Base-by-base conservation (phyloP, 2,329 filamentous ascomycete genomes). In the Colletotrichum cordylinicola region DNA sequence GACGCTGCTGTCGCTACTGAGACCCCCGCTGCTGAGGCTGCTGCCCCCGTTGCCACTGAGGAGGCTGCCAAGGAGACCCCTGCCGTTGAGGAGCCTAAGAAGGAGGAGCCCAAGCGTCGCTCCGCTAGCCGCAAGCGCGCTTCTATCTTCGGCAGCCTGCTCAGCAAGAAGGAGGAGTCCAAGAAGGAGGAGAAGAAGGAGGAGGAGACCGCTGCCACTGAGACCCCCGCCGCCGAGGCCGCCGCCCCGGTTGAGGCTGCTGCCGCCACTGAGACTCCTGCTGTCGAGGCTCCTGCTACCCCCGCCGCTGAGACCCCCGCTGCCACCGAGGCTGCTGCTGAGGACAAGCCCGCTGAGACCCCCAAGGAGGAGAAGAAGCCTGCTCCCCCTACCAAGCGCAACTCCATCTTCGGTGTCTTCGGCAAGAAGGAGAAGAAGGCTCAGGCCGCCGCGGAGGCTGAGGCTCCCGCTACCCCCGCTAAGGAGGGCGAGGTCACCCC, bases 121-220 rank as follows among this genome's bases (percentile, higher is more conserved):
- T 93, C 91, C 79, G 88, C 89, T 67, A 93, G 91, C 83, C 90
- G 90, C 82, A 93, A 94, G 91, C 91, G 92, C 68, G 85, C 87
- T 62, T 93, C 92, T 70, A 90, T 93, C 86, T 93, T 94, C 80
- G 90, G 89, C 79, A 86, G 82, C 80, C 87, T 93, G 77, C 82
- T 89, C 8, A 87, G 89, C 80, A 90, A 91, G 86, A 91, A 91
- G 86, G 88, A 89, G 74, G 85, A 87, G 81, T 82, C 82, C 76
- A 83, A 84, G 79, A 83, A 83, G 80, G 87, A 85, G 78, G 85
- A 87, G 76, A 85, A 85, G 82, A 84, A 85, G 78, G 85, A 86
- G 72, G 86, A 82, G 72, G 39, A 74, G 66, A 82, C 83, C 65
- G 84, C 84, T 27, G 79, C 82, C 37, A 79, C 82, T 29, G 81